Percentiles rank a stretch among this genome's conserved stretches.
Evolutionary conservation across 192 early-diverging fungal species (phyloP).

Genomic region (Coemansia sp.): DNA sequence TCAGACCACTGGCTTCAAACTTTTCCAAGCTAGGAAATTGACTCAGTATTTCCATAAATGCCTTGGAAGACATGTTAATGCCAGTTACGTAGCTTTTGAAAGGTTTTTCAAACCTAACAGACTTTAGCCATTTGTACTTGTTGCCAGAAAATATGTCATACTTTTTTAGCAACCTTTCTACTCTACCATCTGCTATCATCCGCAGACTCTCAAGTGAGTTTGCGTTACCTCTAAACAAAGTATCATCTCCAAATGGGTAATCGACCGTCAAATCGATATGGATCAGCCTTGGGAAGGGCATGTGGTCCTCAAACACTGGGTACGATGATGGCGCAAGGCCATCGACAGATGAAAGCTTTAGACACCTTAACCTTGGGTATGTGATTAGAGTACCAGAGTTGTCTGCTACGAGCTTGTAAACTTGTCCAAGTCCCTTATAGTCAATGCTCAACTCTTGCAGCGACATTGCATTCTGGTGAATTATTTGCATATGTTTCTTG

Average conservation of each 20-base stretch:
- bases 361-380: not conserved
- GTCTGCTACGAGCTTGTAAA: not conserved
- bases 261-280: not conserved
- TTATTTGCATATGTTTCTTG: conserved; percentile 7
- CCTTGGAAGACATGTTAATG: not conserved
- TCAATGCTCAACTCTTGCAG: not conserved
- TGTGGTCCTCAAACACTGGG: not conserved
- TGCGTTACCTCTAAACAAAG: not conserved
- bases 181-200: not conserved
- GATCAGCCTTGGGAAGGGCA: not conserved
- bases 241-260: not conserved
- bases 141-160: not conserved
- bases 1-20: not conserved
- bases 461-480: not conserved
- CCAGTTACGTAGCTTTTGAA: not conserved
- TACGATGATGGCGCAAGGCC: not conserved
- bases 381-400: not conserved
- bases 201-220: not conserved
- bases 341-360: not conserved
- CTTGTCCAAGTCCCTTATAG: not conserved
- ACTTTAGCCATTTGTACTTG: not conserved
- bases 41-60: not conserved
- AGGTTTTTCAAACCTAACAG: not conserved
- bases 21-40: not conserved
- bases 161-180: not conserved